Conservation (phyloP, 148 eudicot genomes). For the Diospyros kaki region DNA sequence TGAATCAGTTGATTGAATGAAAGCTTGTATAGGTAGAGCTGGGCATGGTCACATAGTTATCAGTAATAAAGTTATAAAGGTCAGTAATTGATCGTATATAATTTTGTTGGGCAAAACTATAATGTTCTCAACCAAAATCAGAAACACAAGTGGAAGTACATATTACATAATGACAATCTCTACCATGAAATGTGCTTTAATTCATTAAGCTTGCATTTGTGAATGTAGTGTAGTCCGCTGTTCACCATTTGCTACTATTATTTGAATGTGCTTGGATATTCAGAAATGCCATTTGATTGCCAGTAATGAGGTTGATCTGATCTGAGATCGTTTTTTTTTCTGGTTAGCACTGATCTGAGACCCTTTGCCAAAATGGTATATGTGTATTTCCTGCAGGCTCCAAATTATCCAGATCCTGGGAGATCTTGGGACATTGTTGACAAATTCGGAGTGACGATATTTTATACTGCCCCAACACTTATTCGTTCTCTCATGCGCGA, state of each 20-base stretch:
- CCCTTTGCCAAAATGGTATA: not conserved
- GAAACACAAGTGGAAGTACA: not conserved
- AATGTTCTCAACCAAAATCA: not conserved
- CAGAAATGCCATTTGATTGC: not conserved
- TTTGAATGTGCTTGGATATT: slow-evolving; percentile 8
- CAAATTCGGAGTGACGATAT: slow-evolving; percentile 84
- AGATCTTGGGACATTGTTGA: slow-evolving; percentile 98
- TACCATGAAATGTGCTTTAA: not conserved
- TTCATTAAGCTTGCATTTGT: not conserved
- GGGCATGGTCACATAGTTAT: not conserved
- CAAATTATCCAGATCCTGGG: slow-evolving; percentile 93
- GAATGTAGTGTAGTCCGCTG: not conserved
- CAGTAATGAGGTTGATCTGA: not conserved
- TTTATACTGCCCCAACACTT: slow-evolving; percentile 96
- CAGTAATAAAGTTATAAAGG: not conserved
- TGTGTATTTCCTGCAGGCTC: slow-evolving; percentile 53
- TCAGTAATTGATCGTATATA: not conserved
- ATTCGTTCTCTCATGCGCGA: slow-evolving; percentile 98
- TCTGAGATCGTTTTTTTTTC: too few relatives aligned
- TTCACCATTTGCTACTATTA: not conserved
- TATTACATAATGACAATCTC: not conserved
- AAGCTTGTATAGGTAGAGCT: not conserved
- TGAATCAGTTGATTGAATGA: not conserved
- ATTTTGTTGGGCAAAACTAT: not conserved
- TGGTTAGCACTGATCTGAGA: not conserved